Conservation (phyloP, 179 eudicot species). For the Monotropa hypopitys region DNA sequence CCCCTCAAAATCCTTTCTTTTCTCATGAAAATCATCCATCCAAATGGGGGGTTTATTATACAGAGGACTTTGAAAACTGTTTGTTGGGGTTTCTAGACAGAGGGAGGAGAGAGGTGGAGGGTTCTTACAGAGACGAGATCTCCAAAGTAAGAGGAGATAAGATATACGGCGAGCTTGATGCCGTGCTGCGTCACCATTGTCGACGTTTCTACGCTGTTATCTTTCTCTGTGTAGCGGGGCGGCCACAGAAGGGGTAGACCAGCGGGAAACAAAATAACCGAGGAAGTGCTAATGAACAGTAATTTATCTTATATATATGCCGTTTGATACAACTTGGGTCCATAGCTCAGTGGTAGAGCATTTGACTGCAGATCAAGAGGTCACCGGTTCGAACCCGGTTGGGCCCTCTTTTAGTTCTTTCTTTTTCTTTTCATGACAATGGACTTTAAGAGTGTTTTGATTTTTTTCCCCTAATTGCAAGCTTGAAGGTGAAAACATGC, state of each 20-base stretch:
- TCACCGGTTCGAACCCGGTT: constrained; percentile 6
- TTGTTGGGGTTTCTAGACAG: not conserved
- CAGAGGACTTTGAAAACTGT: not conserved
- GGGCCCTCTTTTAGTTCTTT: not conserved
- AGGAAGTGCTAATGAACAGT: not conserved
- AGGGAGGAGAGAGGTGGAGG: constrained; percentile 5
- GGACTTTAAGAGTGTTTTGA: too few relatives aligned
- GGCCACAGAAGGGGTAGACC: not conserved
- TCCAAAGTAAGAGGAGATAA: constrained; percentile 61
- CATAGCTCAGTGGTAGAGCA: constrained; percentile 5
- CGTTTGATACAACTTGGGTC: not conserved
- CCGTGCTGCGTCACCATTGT: constrained; percentile 41
- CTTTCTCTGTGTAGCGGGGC: not conserved
- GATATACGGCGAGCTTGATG: constrained; percentile 60
- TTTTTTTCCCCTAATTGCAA: too few relatives aligned
- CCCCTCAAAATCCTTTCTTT: too few relatives aligned
- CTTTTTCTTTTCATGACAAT: too few relatives aligned
- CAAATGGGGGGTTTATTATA: too few relatives aligned
- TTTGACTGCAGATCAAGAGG: constrained; percentile 6
- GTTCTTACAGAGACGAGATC: constrained; percentile 47
- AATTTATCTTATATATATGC: not conserved
- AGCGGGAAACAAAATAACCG: not conserved
- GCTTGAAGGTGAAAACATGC: too few relatives aligned
- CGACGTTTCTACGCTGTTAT: not conserved
- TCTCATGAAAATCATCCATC: too few relatives aligned